Base-by-base conservation (phyloP, 306 rosid species). In the Quercus bicolor region DNA sequence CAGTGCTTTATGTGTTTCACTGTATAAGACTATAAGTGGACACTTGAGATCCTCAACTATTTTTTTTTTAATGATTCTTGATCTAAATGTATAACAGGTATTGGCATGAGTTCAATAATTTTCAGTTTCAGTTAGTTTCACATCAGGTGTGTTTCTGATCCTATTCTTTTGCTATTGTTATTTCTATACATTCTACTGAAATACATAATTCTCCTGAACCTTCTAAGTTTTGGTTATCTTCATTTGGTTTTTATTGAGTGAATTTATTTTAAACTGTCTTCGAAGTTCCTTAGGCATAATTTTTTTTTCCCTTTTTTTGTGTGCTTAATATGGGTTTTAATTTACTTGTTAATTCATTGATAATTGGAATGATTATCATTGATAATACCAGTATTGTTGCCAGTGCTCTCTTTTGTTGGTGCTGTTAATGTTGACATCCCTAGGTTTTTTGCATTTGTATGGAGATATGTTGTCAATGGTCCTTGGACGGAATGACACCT, bases 21-120 rank as follows among this genome's bases (percentile, higher is more conserved):
- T 59, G 54, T n/a, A 33, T 52, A n/a, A 37, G 45, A 7, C 45
- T 37, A 37, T 7, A 37, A 68, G 29, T 29, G 68, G 72, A 73
- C 77, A 20, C 79, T 70, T 75, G 78, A 79, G 78, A 33, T 84
- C 78, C 62, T 73, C 71, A 21, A 76, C 72, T 48, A 11, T 2
- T 10, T 48, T 77, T 65, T 79, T 60, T 18, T 54, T 54, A 20
- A 80, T 69, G 72, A 48, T 78, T 78, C 71, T 40, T 77, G 57
- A 52, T 80, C 75, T 68, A 74, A 76, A 84, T 75, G 64, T 83
- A 55, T 82, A 51, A 69, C 91, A 95, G 99, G 91, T 95, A 95
- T 76, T 95, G 99, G 99, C 99, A 93, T 5, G 97, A 91, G 76
- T 95, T 88, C 85, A 95, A 95, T 76, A 93, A 90, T 85, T 95